Evolutionary conservation across 1,139 yeast species (phyloP).

Genomic region (Nematodospora anomalae): DNA sequence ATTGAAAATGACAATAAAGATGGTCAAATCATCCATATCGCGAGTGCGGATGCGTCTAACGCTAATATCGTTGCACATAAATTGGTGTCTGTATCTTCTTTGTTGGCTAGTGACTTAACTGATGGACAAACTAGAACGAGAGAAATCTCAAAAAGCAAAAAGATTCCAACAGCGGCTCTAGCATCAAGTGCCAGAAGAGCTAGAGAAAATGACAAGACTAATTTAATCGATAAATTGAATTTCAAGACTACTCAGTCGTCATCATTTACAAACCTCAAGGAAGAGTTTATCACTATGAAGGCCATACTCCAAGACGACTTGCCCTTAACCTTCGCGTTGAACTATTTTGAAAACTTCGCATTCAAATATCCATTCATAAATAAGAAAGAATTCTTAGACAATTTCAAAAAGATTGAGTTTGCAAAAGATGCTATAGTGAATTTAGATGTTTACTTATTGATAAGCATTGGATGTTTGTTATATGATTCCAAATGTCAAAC

Average conservation of each 20-base stretch:
- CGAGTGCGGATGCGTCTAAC: not conserved
- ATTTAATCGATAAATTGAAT: conserved; percentile 10
- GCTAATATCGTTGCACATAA: conserved; percentile 12
- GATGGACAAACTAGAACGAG: conserved; percentile 10
- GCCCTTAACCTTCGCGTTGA: conserved; percentile 32
- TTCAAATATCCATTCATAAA: conserved; percentile 39
- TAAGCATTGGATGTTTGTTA: conserved; percentile 43
- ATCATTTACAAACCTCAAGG: conserved; percentile 22
- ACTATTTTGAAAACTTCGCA: conserved; percentile 40
- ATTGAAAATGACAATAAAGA: not conserved
- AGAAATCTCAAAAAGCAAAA: conserved; percentile 4
- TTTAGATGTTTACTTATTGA: conserved; percentile 37
- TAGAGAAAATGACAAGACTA: conserved; percentile 5
- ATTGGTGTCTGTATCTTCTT: conserved; percentile 22
- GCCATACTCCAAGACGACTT: conserved; percentile 28
- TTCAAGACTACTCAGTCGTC: conserved; percentile 1
- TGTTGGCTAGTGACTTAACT: conserved; percentile 7
- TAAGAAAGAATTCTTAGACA: conserved; percentile 21
- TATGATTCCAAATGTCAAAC: conserved; percentile 31
- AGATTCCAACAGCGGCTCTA: conserved; percentile 11
- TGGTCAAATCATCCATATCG: conserved; percentile 6
- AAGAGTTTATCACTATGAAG: conserved; percentile 40
- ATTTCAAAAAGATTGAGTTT: conserved; percentile 30
- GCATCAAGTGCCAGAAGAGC: conserved; percentile 12
- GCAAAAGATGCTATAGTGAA: conserved; percentile 37